A percentile compares a stretch with the other conserved stretches of the same genome.
These are phyloP conservation scores for Lecanicillium sp. DNA, from an alignment of 2,329 filamentous ascomycete genomes.

Conservation along the genomic window DNA sequence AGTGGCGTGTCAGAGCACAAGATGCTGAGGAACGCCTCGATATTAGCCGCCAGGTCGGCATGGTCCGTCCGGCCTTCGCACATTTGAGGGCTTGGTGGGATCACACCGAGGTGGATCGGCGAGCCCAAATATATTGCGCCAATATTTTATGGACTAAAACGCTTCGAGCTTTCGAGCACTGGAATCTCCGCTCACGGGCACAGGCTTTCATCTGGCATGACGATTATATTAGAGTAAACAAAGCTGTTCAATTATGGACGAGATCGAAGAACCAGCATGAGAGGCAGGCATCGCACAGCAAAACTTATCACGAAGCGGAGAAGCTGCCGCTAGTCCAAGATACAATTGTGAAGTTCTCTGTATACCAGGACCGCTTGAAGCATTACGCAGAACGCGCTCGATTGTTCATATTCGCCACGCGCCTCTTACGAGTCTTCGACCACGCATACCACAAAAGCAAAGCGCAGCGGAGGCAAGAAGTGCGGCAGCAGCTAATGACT, in stretches of 20 bases:
- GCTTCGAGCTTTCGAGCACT: slow-evolving; percentile 2
- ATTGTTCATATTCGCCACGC: slow-evolving; percentile 5
- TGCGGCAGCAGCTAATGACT: slow-evolving; percentile 5
- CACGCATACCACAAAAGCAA: neutral
- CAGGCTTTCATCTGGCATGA: slow-evolving; percentile 7
- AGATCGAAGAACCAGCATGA: no score
- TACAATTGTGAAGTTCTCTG: no score
- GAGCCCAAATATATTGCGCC: neutral
- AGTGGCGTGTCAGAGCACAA: slow-evolving; percentile 11
- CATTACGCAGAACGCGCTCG: slow-evolving; percentile 5
- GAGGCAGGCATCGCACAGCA: no score
- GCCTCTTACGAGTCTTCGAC: slow-evolving; percentile 4
- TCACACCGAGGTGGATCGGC: slow-evolving; percentile 1
- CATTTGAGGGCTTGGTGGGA: slow-evolving; percentile 7
- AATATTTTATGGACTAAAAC: slow-evolving; percentile 1
- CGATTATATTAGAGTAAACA: slow-evolving; percentile 1
- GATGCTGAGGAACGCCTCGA: neutral
- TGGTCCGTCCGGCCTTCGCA: slow-evolving; percentile 3
- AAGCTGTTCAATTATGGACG: neutral
- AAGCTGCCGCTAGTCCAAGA: no score
- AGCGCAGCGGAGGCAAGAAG: slow-evolving; percentile 4
- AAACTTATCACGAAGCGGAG: no score
- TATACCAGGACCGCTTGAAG: neutral
- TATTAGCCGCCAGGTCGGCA: slow-evolving; percentile 1
- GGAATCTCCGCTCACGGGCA: slow-evolving; percentile 4